These are phyloP conservation scores for Zostera marina DNA, from an alignment of 116 monocot genomes.

Conservation along the genomic window DNA sequence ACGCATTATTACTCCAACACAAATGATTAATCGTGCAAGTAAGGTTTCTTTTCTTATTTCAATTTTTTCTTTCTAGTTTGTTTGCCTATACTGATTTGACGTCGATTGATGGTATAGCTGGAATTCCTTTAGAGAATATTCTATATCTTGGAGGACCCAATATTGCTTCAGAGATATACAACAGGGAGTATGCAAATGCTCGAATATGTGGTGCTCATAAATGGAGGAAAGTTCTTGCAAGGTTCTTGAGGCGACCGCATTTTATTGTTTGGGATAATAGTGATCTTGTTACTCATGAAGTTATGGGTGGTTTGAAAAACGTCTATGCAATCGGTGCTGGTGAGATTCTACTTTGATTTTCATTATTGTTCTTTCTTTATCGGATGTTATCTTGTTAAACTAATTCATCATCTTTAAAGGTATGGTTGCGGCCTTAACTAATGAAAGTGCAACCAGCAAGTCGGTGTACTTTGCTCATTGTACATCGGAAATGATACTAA, in stretches of 20 bases:
- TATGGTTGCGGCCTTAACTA: slow-evolving; percentile 90
- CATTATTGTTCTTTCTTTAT: neutral
- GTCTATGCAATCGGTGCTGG: slow-evolving; percentile 95
- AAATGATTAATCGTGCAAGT: slow-evolving; percentile 51
- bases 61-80: neutral
- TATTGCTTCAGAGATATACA: slow-evolving; percentile 92
- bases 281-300: slow-evolving; percentile 87
- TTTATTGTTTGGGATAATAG: slow-evolving; percentile 94
- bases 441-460: slow-evolving; percentile 97
- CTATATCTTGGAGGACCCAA: slow-evolving; percentile 93
- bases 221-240: slow-evolving; percentile 79
- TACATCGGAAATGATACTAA: slow-evolving; percentile 98
- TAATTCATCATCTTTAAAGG: slow-evolving; percentile 25
- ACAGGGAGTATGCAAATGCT: slow-evolving; percentile 92
- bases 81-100: slow-evolving; percentile 1
- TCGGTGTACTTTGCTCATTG: slow-evolving; percentile 94
- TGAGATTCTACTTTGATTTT: slow-evolving; percentile 11
- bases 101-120: slow-evolving; percentile 35
- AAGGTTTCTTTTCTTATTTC: neutral
- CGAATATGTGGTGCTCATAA: slow-evolving; percentile 83
- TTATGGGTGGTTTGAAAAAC: slow-evolving; percentile 95
- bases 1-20: slow-evolving; percentile 74
- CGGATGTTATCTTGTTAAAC: neutral
- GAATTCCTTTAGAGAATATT: slow-evolving; percentile 74
- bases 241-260: slow-evolving; percentile 87